A percentile compares a stretch with the other conserved stretches of the same genome.
Conservation (phyloP, 23 red algal genomes). For the Agarophyton chilense region DNA sequence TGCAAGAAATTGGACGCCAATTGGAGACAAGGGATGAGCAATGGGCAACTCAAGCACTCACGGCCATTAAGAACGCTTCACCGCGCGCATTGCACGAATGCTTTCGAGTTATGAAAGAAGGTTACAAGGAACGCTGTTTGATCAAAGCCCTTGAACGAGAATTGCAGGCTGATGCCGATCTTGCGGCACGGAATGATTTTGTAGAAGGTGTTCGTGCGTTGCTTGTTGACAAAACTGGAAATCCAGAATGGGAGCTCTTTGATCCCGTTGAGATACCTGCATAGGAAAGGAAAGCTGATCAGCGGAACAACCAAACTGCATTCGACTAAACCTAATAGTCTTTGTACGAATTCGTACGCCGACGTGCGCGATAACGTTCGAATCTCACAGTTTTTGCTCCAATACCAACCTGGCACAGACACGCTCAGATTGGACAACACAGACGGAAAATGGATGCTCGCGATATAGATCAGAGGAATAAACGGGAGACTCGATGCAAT, state of each 20-base stretch:
- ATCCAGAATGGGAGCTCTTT: slow-evolving; percentile 33
- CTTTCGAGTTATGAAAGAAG: slow-evolving; percentile 52
- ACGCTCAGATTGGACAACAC: too few species aligned
- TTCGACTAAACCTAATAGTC: too few species aligned
- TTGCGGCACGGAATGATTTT: slow-evolving; percentile 33
- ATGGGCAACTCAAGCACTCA: slow-evolving; percentile 33
- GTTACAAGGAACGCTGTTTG: slow-evolving; percentile 19
- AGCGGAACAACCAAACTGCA: too few species aligned
- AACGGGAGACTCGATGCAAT: too few species aligned
- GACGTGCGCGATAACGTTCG: too few species aligned
- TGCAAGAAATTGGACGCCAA: not conserved
- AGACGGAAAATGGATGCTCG: too few species aligned
- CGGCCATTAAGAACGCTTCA: slow-evolving; percentile 14
- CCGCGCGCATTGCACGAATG: slow-evolving; percentile 34
- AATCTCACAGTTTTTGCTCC: too few species aligned
- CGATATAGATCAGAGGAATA: too few species aligned
- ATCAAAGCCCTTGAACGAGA: slow-evolving; percentile 34
- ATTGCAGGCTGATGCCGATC: not conserved
- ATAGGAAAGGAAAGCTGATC: not conserved
- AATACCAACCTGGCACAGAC: too few species aligned
- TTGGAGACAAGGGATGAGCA: not conserved
- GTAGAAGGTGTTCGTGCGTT: slow-evolving; percentile 47
- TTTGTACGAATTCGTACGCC: too few species aligned
- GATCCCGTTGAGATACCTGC: not conserved
- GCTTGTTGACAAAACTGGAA: slow-evolving; percentile 43